Percentiles rank a stretch among this genome's conserved stretches.
phyloP scores from a whole-genome alignment of 2,329 filamentous ascomycete species.

The Phyllosticta ampelicida region DNA sequence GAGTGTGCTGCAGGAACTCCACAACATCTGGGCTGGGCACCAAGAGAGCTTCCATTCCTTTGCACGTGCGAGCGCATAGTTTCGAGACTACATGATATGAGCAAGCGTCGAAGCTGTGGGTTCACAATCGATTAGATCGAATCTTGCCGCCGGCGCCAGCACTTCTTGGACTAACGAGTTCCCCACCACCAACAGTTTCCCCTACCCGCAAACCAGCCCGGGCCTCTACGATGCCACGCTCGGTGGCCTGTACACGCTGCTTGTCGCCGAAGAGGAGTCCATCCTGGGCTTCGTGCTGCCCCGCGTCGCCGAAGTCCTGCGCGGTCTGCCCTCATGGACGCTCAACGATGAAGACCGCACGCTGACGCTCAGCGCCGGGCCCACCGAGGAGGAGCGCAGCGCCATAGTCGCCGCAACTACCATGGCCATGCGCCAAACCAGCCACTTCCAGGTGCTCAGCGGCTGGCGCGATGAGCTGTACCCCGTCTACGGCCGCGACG shows the following conservation, averaged over 20 bases:
- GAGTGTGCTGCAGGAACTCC: background rate
- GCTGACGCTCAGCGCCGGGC: constrained; percentile 49
- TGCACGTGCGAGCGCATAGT: too few species aligned
- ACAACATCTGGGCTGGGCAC: background rate
- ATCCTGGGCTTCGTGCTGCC: constrained; percentile 50
- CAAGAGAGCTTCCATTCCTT: too few species aligned
- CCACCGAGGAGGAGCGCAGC: constrained; percentile 53
- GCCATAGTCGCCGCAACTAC: constrained; percentile 47
- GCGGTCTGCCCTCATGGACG: constrained; percentile 48
- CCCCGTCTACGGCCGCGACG: constrained; percentile 29
- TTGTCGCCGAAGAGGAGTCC: constrained; percentile 51
- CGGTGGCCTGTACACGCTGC: constrained; percentile 51
- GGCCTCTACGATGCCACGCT: constrained; percentile 44
- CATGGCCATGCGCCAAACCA: constrained; percentile 56
- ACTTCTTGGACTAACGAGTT: background rate
- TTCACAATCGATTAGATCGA: background rate
- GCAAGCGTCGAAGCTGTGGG: background rate
- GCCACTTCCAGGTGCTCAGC: constrained; percentile 59
- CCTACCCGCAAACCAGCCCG: constrained; percentile 55
- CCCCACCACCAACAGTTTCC: constrained; percentile 50
- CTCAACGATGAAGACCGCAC: constrained; percentile 51
- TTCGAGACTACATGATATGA: background rate
- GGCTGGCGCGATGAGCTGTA: constrained; percentile 35
- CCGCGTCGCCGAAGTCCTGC: constrained; percentile 48
- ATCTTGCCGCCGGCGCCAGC: background rate